Percentiles rank a stretch among this genome's conserved stretches.
These are phyloP conservation scores for Phialocephala subalpina DNA, from an alignment of 2,329 filamentous ascomycete genomes.

Conservation along the genomic window DNA sequence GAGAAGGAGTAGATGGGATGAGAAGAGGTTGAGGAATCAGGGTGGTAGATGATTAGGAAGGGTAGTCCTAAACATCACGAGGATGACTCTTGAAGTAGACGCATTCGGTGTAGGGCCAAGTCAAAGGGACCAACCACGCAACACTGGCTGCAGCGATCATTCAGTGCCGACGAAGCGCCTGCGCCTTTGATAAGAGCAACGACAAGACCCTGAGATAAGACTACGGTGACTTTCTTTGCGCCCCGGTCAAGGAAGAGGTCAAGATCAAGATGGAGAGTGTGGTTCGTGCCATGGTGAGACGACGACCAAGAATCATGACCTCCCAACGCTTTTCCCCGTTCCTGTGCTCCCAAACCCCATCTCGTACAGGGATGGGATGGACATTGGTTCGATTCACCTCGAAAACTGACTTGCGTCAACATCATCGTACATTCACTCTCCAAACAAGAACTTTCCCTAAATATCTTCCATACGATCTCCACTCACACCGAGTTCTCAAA, in stretches of 20 bases:
- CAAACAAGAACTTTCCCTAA: not conserved
- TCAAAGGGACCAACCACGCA: slow-evolving; percentile 2
- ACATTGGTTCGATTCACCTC: not conserved
- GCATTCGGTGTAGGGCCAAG: not conserved
- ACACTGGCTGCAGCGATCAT: not conserved
- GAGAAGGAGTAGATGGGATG: not conserved
- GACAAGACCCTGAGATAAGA: not conserved
- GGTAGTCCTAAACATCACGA: not conserved
- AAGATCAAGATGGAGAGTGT: not conserved
- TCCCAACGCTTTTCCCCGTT: slow-evolving; percentile 11
- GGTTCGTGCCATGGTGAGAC: slow-evolving; percentile 7
- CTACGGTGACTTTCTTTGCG: not conserved
- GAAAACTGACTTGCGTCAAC: not conserved
- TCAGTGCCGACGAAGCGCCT: not conserved
- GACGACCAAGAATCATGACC: slow-evolving; percentile 1
- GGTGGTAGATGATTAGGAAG: slow-evolving; percentile 4
- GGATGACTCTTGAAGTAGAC: not conserved
- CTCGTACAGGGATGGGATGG: not conserved
- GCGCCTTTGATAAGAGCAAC: slow-evolving; percentile 8
- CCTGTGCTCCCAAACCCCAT: slow-evolving; percentile 1
- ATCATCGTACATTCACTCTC: slow-evolving; percentile 3
- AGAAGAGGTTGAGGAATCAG: slow-evolving; percentile 4
- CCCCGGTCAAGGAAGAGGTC: not conserved
- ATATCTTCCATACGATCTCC: not conserved
- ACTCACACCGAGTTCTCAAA: not conserved